Evolutionary conservation across 352 stramenopile genomes (phyloP), one percentile per base, ranked within the genome.

Genomic region (Globisporangium lucens): DNA sequence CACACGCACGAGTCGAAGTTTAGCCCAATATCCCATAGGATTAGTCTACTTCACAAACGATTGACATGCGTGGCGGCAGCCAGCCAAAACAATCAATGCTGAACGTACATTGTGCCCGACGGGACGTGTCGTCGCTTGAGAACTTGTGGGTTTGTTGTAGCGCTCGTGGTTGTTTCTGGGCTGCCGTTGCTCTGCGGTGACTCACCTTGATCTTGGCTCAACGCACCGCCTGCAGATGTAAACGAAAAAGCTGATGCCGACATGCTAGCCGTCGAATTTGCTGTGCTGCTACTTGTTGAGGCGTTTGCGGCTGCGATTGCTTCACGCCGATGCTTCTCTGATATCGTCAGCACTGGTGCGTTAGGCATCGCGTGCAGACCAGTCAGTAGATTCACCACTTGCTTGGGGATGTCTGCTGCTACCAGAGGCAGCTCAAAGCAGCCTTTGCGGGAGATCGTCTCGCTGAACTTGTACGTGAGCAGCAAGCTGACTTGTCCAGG

Each of bases 391-490:
- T 52, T 63, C 36, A 87, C 67, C 0, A 91, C 61, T 53, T 72
- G 75, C 22, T 66, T 15, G 0, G 77, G 71, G 4, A 74, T 62
- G 57, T 76, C 59, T 0, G 24, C 33, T 0, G 71, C 72, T 3
- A 86, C 71, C 17, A 85, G 71, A 15, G 69, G 63, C 35, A 91
- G 56, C 24, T 70, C 71, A 35, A 91, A 83, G 46, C 66, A 24
- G 43, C 80, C 81, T 41, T 81, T 87, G 35, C 82, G 74, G 15
- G 75, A 83, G 36, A 90, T 83, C 4, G 68, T 79, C 15, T 77
- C 63, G 33, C 78, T 84, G 65, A 91, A 90, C 69, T 79, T 79
- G 77, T 91, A 91, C 60, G 78, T 89, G 27, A 90, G 69, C 36
- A 73, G 29, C 62, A 89, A 69, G 13, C 69, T 51, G 61, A 82